Evolutionary conservation across 2,329 filamentous ascomycete genomes (phyloP), one percentile per base, ranked within the genome.

Genomic region (Apiospora arundinis): DNA sequence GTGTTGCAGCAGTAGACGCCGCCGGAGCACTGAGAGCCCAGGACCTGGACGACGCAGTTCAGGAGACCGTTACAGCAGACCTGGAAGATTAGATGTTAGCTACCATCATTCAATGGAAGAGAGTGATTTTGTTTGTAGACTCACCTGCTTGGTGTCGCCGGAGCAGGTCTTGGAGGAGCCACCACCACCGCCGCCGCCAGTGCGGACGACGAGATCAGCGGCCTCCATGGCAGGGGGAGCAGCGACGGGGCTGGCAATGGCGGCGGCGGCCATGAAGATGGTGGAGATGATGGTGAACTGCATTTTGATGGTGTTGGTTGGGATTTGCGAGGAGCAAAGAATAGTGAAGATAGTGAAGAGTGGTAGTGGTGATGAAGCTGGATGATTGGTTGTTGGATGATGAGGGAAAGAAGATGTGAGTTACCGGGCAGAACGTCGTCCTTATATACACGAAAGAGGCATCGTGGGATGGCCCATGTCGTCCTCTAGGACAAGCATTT

Each of bases 231-330:
- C 18, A 7, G 32, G 49, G 52, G 52, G 56, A 63, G 56, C 56
- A 63, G 32, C 56, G 56, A 40, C 32, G 56, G 56, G 56, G 56
- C 32, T 63, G 56, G 56, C 56, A 40, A 63, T 63, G 56, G 56
- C 56, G 11, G 21, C 18, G 56, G 56, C 32, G 18, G 56, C 56
- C 56, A 63, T 37, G 56, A 63, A 63, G 56, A 63, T 37, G 56
- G 56, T 63, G 56, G 56, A 63, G 56, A 63, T 63, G 32, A 63
- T 63, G 32, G 56, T 40, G 56, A 63, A 63, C 56, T 63, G 56
- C 56, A 63, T 63, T 63, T 63, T 63, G 56, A 63, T 21, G 16
- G 21, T n/a, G 9, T 40, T 9, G 32, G 14, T 63, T 63, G 32
- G 21, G 4, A 2, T 37, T 63, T 63, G 32, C 56, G 28, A 40